Evolutionary conservation across 345 rosid species (phyloP).

Genomic region (Bretschneidera sinensis): DNA sequence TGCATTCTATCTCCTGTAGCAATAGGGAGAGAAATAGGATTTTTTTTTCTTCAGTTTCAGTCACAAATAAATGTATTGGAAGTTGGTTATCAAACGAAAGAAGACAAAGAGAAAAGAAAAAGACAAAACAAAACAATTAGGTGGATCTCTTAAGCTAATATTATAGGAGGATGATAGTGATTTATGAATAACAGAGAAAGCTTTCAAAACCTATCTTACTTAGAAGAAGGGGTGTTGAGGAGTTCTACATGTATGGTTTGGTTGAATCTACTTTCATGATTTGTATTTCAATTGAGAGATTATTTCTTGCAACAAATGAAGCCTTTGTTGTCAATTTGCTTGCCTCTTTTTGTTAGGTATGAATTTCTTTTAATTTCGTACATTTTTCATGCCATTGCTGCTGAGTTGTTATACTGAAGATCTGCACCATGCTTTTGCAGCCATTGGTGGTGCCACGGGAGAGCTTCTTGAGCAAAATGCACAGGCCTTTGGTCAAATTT

Average conservation of each 20-base stretch:
- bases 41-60: no score
- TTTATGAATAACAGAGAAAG: no score
- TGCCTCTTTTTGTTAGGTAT: no score
- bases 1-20: no score
- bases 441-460: constrained; percentile 42
- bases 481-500: constrained; percentile 42
- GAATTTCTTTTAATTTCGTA: background rate
- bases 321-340: background rate
- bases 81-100: background rate
- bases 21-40: no score
- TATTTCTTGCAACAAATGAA: background rate
- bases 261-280: no score
- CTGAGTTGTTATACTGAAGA: background rate
- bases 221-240: background rate
- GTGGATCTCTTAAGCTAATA: background rate
- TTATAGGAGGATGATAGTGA: background rate
- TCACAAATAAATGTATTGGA: no score
- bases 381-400: background rate
- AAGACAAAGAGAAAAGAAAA: background rate
- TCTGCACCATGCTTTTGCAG: constrained; percentile 33
- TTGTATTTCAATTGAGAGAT: background rate
- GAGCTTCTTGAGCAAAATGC: constrained; percentile 65
- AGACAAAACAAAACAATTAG: background rate
- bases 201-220: background rate
- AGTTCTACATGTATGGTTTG: background rate